phyloP scores from a whole-genome alignment of 345 rosid genomes.

The Eucalyptus dawsonii region DNA sequence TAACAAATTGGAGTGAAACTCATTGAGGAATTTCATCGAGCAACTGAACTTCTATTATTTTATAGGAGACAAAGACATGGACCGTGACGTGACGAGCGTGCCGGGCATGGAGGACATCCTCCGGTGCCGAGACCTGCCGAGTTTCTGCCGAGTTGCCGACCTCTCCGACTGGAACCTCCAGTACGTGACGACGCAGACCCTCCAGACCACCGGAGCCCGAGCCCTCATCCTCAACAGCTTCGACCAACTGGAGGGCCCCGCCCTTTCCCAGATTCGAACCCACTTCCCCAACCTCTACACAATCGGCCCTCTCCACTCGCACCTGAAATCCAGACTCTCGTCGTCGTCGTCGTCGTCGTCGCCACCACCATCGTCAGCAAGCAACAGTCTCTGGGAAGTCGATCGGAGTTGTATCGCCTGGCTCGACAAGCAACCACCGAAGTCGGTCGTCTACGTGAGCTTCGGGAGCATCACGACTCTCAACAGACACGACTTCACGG shows the following conservation, averaged over 20 bases:
- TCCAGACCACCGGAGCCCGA: constrained; percentile 4
- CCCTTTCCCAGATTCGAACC: constrained; percentile 25
- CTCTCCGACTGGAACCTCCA: background rate
- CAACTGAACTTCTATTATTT: background rate
- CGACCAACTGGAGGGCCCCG: constrained; percentile 44
- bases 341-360: background rate
- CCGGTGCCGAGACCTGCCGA: constrained; percentile 40
- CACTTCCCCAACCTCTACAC: constrained; percentile 22
- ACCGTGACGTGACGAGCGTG: constrained; percentile 13
- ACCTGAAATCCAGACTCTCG: constrained; percentile 4
- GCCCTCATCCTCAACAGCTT: constrained; percentile 62
- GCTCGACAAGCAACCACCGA: constrained; percentile 25
- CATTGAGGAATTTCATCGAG: background rate
- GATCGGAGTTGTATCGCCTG: constrained; percentile 23
- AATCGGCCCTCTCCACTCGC: constrained; percentile 47
- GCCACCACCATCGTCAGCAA: background rate
- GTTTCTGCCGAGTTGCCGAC: constrained; percentile 17
- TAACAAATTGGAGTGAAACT: background rate
- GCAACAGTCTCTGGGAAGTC: constrained; percentile 16
- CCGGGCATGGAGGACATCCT: constrained; percentile 34
- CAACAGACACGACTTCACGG: constrained; percentile 10
- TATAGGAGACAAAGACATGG: constrained; percentile 32
- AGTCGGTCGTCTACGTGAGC: constrained; percentile 29
- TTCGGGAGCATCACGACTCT: constrained; percentile 22
- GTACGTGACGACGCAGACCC: constrained; percentile 2